Conservation (phyloP, 2,329 filamentous ascomycete species). For the Cadophora gregata region DNA sequence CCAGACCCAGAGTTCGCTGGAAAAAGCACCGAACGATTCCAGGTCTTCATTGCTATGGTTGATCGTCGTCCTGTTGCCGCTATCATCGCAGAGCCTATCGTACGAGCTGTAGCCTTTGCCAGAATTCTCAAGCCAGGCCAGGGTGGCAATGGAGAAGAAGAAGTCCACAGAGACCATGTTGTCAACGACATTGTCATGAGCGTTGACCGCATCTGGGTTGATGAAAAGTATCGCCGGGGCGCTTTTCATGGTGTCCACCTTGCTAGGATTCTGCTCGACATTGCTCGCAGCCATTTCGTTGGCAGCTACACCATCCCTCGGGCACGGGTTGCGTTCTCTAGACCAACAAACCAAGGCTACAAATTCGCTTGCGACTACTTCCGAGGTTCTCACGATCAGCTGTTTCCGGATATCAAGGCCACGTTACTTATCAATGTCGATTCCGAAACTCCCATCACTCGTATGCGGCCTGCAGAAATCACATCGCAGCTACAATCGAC, state of each 20-base stretch:
- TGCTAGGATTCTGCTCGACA: constrained; percentile 52
- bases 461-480: no score
- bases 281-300: constrained; percentile 3
- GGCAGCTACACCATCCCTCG: not conserved
- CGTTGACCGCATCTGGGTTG: constrained; percentile 71
- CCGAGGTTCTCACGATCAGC: not conserved
- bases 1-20: not conserved
- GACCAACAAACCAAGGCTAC: not conserved
- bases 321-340: constrained; percentile 4
- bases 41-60: constrained; percentile 35
- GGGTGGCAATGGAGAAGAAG: not conserved
- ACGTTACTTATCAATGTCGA: no score
- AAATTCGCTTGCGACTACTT: constrained; percentile 4
- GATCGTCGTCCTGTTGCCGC: constrained; percentile 27
- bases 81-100: constrained; percentile 22
- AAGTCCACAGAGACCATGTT: not conserved
- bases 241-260: constrained; percentile 65
- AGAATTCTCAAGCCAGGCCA: not conserved
- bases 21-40: constrained; percentile 28
- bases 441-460: no score
- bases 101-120: no score
- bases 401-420: not conserved
- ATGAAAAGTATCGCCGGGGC: constrained; percentile 58
- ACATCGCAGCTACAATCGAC: no score
- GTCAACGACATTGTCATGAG: constrained; percentile 55